These are phyloP conservation scores for Leishmania braziliensis DNA, from an alignment of 208 protist genomes.

Conservation along the genomic window DNA sequence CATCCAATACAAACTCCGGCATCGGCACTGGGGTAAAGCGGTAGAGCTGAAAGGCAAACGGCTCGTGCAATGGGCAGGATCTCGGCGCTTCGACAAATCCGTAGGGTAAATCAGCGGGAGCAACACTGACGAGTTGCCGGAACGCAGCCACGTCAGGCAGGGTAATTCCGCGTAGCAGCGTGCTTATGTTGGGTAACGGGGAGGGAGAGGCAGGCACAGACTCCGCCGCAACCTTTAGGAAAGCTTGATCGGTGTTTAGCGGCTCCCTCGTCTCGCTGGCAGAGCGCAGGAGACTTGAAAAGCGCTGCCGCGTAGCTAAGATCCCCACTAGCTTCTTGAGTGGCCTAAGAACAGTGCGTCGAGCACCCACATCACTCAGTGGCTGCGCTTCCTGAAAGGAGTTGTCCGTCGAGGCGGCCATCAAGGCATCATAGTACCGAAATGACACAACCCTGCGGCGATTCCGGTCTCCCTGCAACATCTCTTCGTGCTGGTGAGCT, in stretches of 20 bases:
- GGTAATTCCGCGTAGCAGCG: slow-evolving; percentile 7
- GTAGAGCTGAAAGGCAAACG: slow-evolving; percentile 23
- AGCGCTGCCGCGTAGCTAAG: slow-evolving; percentile 27
- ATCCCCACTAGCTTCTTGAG: slow-evolving; percentile 37
- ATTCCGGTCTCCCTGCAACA: slow-evolving; percentile 9
- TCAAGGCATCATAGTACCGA: slow-evolving; percentile 18
- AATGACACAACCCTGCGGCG: slow-evolving; percentile 6
- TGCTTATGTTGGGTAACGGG: slow-evolving; percentile 10
- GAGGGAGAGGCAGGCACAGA: not conserved
- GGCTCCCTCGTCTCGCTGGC: not conserved
- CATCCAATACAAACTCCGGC: slow-evolving; percentile 19
- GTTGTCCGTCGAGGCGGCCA: not conserved
- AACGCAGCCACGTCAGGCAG: slow-evolving; percentile 6
- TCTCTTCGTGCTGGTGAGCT: not conserved
- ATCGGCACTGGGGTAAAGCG: slow-evolving; percentile 19
- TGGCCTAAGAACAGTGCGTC: slow-evolving; percentile 22
- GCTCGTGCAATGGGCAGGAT: slow-evolving; percentile 19
- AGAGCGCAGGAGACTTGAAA: slow-evolving; percentile 17
- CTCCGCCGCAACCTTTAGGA: not conserved
- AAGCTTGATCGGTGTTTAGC: not conserved
- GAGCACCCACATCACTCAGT: slow-evolving; percentile 35
- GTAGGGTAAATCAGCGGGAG: not conserved
- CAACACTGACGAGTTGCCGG: not conserved
- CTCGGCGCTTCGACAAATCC: slow-evolving; percentile 13
- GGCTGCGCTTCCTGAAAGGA: slow-evolving; percentile 12